phyloP scores from a whole-genome alignment of 2,329 filamentous ascomycete genomes.

The Ascochyta fabae region DNA sequence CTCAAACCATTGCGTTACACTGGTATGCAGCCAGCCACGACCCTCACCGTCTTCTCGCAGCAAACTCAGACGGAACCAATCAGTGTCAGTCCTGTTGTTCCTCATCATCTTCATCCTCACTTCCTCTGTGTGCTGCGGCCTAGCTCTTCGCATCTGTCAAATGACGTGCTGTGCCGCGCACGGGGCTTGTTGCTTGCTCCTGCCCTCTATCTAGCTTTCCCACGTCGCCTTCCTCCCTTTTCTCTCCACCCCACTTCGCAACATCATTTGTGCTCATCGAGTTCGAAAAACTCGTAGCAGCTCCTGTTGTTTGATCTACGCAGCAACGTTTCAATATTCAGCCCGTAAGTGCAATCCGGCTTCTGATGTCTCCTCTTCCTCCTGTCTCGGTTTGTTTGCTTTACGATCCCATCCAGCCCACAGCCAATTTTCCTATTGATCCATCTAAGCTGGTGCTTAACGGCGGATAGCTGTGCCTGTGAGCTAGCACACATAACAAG shows the following conservation, averaged over 20 bases:
- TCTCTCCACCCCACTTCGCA: not conserved
- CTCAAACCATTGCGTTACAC: not conserved
- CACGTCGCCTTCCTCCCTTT: not conserved
- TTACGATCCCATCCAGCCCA: not conserved
- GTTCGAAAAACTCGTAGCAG: not conserved
- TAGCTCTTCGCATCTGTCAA: not conserved
- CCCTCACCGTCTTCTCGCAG: not conserved
- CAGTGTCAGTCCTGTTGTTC: not conserved
- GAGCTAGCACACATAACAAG: not conserved
- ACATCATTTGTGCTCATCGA: not conserved
- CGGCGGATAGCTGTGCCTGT: not conserved
- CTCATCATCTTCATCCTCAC: constrained; percentile 13
- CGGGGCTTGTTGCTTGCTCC: constrained; percentile 17
- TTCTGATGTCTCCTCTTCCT: not conserved
- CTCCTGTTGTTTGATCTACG: not conserved
- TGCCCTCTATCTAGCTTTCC: constrained; percentile 19
- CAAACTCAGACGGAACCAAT: not conserved
- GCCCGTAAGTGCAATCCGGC: not conserved
- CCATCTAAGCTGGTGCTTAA: not conserved
- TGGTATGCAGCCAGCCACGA: constrained; percentile 4
- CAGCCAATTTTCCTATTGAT: not conserved
- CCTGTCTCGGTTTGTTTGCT: not conserved
- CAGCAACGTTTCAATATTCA: not conserved
- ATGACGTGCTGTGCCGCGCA: constrained; percentile 12
- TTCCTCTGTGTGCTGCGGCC: not conserved